A percentile compares a stretch with the other conserved stretches of the same genome.
phyloP scores from a whole-genome alignment of 495 filamentous ascomycete genomes.

The Xylaria longipes region DNA sequence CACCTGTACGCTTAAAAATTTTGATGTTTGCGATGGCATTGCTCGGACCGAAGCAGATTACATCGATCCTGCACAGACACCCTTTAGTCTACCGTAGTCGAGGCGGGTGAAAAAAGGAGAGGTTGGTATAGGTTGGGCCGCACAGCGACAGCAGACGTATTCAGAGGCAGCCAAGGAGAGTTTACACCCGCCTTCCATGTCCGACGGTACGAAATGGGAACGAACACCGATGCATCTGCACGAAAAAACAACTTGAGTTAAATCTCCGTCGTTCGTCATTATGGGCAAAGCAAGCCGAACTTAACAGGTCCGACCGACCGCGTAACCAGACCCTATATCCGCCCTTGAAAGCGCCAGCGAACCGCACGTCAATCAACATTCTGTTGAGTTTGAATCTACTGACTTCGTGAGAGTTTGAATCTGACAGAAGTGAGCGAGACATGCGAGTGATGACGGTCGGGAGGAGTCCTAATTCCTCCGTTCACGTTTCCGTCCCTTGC shows the following conservation, averaged over 20 bases:
- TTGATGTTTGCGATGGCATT: background rate
- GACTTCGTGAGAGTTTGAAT: background rate
- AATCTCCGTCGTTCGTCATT: background rate
- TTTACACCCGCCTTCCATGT: background rate
- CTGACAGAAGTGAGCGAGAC: background rate
- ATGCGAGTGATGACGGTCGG: background rate
- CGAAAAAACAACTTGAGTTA: background rate
- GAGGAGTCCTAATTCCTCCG: background rate
- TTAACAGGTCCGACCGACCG: background rate
- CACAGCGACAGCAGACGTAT: background rate
- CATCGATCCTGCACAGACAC: background rate
- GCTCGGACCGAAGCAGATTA: background rate
- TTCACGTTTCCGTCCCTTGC: background rate
- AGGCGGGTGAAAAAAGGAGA: background rate
- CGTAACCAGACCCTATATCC: background rate
- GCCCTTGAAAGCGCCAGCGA: background rate
- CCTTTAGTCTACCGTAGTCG: background rate
- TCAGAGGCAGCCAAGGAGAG: background rate
- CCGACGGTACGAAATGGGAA: background rate
- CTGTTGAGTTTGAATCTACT: background rate
- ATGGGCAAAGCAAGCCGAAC: background rate
- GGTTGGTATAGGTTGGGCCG: constrained; percentile 9
- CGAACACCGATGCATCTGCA: constrained; percentile 2
- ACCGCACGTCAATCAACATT: background rate
- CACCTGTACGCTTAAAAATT: background rate